phyloP scores from a whole-genome alignment of 78 protist genomes.

The Dictyostelium intermedium region DNA sequence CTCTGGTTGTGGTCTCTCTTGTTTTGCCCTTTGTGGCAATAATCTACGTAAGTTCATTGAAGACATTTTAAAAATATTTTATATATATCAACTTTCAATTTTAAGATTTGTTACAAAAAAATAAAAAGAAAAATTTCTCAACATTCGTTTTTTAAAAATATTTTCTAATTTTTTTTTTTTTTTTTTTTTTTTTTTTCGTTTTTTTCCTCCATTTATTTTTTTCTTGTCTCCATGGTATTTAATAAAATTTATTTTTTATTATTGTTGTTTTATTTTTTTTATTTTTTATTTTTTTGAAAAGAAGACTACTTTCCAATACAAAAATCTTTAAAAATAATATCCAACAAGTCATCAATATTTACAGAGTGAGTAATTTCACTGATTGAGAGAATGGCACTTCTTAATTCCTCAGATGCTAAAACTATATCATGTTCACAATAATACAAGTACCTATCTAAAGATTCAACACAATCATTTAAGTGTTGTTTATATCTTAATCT shows the following conservation, averaged over 20 bases:
- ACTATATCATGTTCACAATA: slow-evolving; percentile 58
- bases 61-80: slow-evolving; percentile 2
- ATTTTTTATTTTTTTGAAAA: no score
- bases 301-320: slow-evolving; percentile 90
- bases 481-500: slow-evolving; percentile 77
- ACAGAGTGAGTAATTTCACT: slow-evolving; percentile 82
- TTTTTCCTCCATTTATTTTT: no score
- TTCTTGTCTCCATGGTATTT: no score
- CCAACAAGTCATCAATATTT: slow-evolving; percentile 88
- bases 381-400: slow-evolving; percentile 68
- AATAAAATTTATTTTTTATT: no score
- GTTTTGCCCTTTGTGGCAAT: slow-evolving; percentile 41
- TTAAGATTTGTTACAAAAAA: not conserved
- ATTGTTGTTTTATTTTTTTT: no score
- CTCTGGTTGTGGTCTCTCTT: slow-evolving; percentile 69
- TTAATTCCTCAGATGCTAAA: slow-evolving; percentile 81
- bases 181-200: no score
- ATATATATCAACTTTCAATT: not conserved
- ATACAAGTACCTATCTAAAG: slow-evolving; percentile 41
- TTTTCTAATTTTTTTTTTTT: no score
- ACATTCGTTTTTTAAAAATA: not conserved
- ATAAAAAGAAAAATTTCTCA: not conserved
- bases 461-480: slow-evolving; percentile 51
- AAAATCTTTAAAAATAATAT: slow-evolving; percentile 89
- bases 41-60: slow-evolving; percentile 38